These are phyloP conservation scores for Kazachstania viticola DNA, from an alignment of 805 yeast genomes.

Conservation along the genomic window DNA sequence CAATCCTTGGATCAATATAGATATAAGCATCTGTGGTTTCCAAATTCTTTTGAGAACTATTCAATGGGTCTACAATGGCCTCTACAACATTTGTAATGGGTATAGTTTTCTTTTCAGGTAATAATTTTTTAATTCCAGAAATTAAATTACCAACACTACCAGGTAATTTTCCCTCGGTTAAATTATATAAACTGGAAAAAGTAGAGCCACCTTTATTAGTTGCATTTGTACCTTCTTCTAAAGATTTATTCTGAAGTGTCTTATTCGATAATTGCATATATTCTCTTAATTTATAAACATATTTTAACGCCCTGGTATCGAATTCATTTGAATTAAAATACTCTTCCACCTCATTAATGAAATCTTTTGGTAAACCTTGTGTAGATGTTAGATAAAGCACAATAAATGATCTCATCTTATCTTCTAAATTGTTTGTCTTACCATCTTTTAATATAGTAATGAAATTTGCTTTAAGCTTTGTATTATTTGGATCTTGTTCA, in stretches of 20 bases:
- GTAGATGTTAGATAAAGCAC: slow-evolving; percentile 53
- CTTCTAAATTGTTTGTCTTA: slow-evolving; percentile 53
- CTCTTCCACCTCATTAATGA: slow-evolving; percentile 48
- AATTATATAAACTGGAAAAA: slow-evolving; percentile 67
- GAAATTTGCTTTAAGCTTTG: slow-evolving; percentile 43
- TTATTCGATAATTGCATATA: slow-evolving; percentile 43
- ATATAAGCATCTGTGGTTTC: slow-evolving; percentile 79
- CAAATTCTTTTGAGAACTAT: slow-evolving; percentile 49
- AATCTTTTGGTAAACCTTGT: slow-evolving; percentile 33
- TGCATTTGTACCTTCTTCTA: slow-evolving; percentile 25
- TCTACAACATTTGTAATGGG: slow-evolving; percentile 88
- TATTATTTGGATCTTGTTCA: slow-evolving; percentile 62
- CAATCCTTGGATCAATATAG: slow-evolving; percentile 75
- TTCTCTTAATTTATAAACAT: slow-evolving; percentile 75
- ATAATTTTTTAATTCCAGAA: slow-evolving; percentile 71
- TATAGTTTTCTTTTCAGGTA: slow-evolving; percentile 80
- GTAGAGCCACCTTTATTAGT: slow-evolving; percentile 11
- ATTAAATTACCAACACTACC: slow-evolving; percentile 87
- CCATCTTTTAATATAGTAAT: slow-evolving; percentile 42
- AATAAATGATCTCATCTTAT: slow-evolving; percentile 80
- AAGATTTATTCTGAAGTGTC: slow-evolving; percentile 26
- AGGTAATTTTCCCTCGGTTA: slow-evolving; percentile 70
- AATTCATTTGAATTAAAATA: slow-evolving; percentile 45
- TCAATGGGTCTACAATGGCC: slow-evolving; percentile 76
- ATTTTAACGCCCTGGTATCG: slow-evolving; percentile 54